phyloP scores from a whole-genome alignment of 148 eudicot species.

The Vaccinium vitisidaea region DNA sequence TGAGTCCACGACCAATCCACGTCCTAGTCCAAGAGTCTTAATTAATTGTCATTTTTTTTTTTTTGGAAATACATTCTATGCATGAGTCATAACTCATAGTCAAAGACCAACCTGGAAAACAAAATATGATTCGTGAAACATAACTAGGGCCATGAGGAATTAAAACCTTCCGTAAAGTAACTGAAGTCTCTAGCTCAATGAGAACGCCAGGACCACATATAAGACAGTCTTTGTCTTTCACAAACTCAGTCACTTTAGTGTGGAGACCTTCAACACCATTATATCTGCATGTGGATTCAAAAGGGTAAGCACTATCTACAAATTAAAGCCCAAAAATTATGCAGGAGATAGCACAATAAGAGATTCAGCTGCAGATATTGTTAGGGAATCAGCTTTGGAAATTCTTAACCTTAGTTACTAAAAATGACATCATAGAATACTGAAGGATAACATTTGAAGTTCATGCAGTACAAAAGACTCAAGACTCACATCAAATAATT shows the following conservation, averaged over 20 bases:
- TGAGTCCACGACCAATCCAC: not conserved
- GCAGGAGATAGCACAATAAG: constrained; percentile 1
- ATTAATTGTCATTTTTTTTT: not conserved
- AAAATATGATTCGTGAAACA: not conserved
- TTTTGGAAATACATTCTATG: not conserved
- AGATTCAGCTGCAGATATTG: too few species aligned
- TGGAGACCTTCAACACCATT: constrained; percentile 96
- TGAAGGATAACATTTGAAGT: not conserved
- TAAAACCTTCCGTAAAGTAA: constrained; percentile 70
- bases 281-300: constrained; percentile 44
- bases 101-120: not conserved
- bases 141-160: not conserved
- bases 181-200: constrained; percentile 71
- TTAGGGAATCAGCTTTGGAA: too few species aligned
- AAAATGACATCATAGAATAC: too few species aligned
- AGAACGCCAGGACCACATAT: constrained; percentile 94
- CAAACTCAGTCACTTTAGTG: constrained; percentile 85
- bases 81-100: not conserved
- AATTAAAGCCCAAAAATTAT: not conserved
- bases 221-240: constrained; percentile 76
- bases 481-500: constrained; percentile 75
- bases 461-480: not conserved
- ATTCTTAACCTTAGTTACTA: too few species aligned
- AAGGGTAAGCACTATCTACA: constrained; percentile 10
- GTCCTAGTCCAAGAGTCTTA: not conserved